A percentile compares a stretch with the other conserved stretches of the same genome.
Conservation (phyloP, 495 filamentous ascomycete species). For the Penicillium robsamsonii region DNA sequence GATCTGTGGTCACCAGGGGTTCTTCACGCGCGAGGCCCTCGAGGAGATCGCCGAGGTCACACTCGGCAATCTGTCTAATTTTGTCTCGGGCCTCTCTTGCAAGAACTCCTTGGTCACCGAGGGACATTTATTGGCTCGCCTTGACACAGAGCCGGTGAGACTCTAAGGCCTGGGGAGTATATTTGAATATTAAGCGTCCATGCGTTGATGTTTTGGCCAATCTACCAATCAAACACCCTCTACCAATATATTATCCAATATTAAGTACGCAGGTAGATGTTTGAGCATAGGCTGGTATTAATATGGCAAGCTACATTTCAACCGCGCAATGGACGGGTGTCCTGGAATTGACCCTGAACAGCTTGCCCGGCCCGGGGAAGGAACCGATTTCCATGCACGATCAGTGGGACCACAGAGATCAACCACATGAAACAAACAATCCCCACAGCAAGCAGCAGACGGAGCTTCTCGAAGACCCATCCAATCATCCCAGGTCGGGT, state of each 20-base stretch:
- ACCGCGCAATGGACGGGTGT: no score
- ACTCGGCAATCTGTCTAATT: conserved; percentile 50
- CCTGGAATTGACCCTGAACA: no score
- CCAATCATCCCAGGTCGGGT: no score
- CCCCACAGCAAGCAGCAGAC: no score
- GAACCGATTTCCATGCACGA: no score
- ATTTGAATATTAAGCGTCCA: background rate
- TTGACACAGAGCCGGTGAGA: conserved; percentile 35
- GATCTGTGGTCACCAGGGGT: conserved; percentile 67
- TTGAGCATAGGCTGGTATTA: conserved; percentile 3
- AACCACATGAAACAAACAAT: no score
- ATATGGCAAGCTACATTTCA: conserved; percentile 11
- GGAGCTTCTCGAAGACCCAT: no score
- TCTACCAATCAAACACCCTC: background rate
- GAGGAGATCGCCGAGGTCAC: conserved; percentile 63
- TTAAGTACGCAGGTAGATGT: background rate
- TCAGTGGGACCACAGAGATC: no score
- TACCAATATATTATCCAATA: background rate
- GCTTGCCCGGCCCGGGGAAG: no score
- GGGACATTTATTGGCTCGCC: conserved; percentile 32
- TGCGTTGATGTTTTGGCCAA: conserved; percentile 1
- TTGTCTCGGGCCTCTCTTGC: conserved; percentile 25
- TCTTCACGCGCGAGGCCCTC: conserved; percentile 66
- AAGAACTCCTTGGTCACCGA: conserved; percentile 36
- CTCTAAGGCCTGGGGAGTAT: conserved; percentile 16